phyloP scores from a whole-genome alignment of 768 basidiomycete genomes.

The Auriscalpium microsporum region DNA sequence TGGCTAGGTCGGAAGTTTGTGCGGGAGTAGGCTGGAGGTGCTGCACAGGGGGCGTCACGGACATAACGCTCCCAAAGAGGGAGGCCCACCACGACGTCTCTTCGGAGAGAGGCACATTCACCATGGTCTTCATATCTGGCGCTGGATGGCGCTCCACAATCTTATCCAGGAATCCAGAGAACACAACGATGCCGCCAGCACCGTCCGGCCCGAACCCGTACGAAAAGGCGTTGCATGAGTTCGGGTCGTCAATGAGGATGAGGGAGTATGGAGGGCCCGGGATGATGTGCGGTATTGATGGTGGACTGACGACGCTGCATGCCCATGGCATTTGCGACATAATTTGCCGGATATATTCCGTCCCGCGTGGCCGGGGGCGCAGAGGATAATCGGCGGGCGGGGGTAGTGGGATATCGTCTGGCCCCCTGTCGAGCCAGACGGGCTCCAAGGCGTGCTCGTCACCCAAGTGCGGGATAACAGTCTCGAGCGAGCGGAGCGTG shows the following conservation, averaged over 20 bases:
- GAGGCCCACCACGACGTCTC: conserved; percentile 38
- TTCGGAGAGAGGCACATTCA: conserved; percentile 8
- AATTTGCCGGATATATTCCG: conserved; percentile 55
- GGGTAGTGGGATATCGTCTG: conserved; percentile 53
- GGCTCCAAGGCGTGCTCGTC: conserved; percentile 46
- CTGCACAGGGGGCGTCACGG: conserved; percentile 24
- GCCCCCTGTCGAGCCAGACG: conserved; percentile 45
- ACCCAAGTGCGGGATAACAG: conserved; percentile 59
- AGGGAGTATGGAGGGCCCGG: conserved; percentile 86
- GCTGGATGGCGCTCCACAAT: conserved; percentile 46
- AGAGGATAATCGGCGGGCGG: conserved; percentile 80
- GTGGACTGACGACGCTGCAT: not conserved
- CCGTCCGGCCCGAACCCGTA: conserved; percentile 93
- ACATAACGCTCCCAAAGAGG: conserved; percentile 38
- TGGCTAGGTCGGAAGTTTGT: conserved; percentile 83
- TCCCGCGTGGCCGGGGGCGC: conserved; percentile 72
- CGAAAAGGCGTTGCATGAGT: conserved; percentile 84
- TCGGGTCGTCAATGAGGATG: conserved; percentile 80
- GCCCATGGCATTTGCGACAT: conserved; percentile 24
- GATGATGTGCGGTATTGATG: conserved; percentile 44
- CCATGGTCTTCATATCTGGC: conserved; percentile 6
- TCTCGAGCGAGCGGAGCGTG: conserved; percentile 71
- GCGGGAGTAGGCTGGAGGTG: conserved; percentile 49
- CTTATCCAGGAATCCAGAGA: conserved; percentile 87
- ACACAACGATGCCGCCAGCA: conserved; percentile 89